phyloP scores from a whole-genome alignment of 1,284 basidiomycete species.

The Ustilago sp. region DNA sequence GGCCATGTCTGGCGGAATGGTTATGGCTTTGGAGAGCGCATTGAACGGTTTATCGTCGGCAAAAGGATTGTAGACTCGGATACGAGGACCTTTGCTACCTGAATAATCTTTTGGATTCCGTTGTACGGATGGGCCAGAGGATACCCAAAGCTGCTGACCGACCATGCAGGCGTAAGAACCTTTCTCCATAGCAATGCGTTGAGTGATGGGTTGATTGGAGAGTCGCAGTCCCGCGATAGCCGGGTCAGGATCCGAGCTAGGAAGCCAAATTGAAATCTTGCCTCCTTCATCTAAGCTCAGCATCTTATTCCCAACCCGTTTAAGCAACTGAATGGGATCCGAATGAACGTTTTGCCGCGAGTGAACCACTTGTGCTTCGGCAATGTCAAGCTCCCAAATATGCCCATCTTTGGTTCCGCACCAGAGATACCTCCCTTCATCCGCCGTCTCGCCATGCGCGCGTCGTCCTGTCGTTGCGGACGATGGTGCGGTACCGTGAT shows the following conservation, averaged over 20 bases:
- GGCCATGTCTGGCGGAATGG: slow-evolving; percentile 72
- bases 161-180: slow-evolving; percentile 49
- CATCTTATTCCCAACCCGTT: slow-evolving; percentile 60
- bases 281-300: slow-evolving; percentile 64
- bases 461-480: slow-evolving; percentile 24
- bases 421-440: slow-evolving; percentile 63
- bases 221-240: slow-evolving; percentile 40
- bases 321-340: slow-evolving; percentile 54
- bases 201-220: slow-evolving; percentile 57
- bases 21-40: slow-evolving; percentile 54
- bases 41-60: slow-evolving; percentile 65
- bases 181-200: slow-evolving; percentile 64
- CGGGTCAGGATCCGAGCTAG: slow-evolving; percentile 34
- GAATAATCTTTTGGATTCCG: slow-evolving; percentile 28
- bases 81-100: slow-evolving; percentile 40
- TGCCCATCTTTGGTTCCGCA: slow-evolving; percentile 63
- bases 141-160: slow-evolving; percentile 66
- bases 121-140: slow-evolving; percentile 30
- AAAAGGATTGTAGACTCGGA: slow-evolving; percentile 66
- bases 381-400: slow-evolving; percentile 63
- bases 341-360: slow-evolving; percentile 56
- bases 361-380: slow-evolving; percentile 41
- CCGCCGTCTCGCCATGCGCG: slow-evolving; percentile 44
- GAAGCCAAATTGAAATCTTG: slow-evolving; percentile 65
- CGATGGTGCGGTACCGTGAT: slow-evolving; percentile 27